These are phyloP conservation scores for Periconia sp. DNA, from an alignment of 2,329 filamentous ascomycete species.

Conservation along the genomic window DNA sequence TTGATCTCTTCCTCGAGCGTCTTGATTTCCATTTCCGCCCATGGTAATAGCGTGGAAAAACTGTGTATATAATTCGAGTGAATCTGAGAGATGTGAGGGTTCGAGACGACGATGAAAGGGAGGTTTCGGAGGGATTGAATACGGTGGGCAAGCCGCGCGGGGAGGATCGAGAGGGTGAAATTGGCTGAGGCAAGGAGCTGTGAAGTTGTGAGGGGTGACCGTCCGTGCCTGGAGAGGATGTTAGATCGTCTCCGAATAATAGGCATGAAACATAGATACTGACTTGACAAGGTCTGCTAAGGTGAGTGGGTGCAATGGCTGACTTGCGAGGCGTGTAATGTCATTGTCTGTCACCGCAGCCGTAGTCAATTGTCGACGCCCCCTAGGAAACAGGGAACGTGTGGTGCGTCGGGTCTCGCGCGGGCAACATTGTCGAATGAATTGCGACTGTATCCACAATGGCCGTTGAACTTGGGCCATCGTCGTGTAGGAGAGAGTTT, in stretches of 20 bases:
- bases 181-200: slow-evolving; percentile 89
- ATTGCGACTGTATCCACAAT: slow-evolving; percentile 39
- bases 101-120: slow-evolving; percentile 97
- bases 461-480: slow-evolving; percentile 39
- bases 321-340: slow-evolving; percentile 75
- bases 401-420: slow-evolving; percentile 18
- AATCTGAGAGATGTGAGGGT: slow-evolving; percentile 89
- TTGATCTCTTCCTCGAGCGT: slow-evolving; percentile 83
- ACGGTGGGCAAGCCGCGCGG: slow-evolving; percentile 87
- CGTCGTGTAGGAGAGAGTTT: neutral
- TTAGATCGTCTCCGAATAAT: slow-evolving; percentile 6
- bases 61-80: slow-evolving; percentile 97
- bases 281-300: slow-evolving; percentile 88
- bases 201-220: slow-evolving; percentile 77
- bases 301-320: slow-evolving; percentile 78
- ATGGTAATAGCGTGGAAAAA: slow-evolving; percentile 85
- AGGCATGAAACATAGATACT: slow-evolving; percentile 17
- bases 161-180: slow-evolving; percentile 90
- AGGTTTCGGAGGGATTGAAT: slow-evolving; percentile 92
- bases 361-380: slow-evolving; percentile 36
- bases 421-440: slow-evolving; percentile 37
- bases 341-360: slow-evolving; percentile 65
- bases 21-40: slow-evolving; percentile 70
- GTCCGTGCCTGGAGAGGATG: slow-evolving; percentile 61
- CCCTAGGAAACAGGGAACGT: slow-evolving; percentile 18